These are phyloP conservation scores for Exophiala spinifera DNA, from an alignment of 2,329 filamentous ascomycete species.

Conservation along the genomic window DNA sequence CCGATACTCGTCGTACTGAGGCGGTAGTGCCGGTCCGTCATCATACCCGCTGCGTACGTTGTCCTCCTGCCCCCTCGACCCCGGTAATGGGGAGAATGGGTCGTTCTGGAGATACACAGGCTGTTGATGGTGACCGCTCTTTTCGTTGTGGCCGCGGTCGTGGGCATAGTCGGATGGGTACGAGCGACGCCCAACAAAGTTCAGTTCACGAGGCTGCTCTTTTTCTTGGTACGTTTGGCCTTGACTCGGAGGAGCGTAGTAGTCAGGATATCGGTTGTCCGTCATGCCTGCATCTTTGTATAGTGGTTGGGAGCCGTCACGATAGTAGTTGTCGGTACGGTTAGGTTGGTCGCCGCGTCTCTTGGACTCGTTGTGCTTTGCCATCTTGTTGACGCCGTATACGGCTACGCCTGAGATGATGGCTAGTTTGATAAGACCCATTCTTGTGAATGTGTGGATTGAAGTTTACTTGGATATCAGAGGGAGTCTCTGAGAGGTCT, in stretches of 20 bases:
- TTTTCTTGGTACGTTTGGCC: neutral
- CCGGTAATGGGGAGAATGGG: slow-evolving; percentile 5
- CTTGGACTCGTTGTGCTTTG: neutral
- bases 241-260: neutral
- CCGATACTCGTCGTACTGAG: neutral
- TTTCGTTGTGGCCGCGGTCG: too few relatives aligned
- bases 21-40: too few relatives aligned
- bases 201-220: slow-evolving; percentile 1
- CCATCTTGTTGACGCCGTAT: slow-evolving; percentile 12
- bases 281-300: neutral
- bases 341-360: neutral
- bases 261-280: neutral
- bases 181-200: slow-evolving; percentile 7
- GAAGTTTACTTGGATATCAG: too few relatives aligned
- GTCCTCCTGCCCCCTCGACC: too few relatives aligned
- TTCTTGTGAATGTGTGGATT: too few relatives aligned
- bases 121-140: neutral
- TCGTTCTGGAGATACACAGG: slow-evolving; percentile 4
- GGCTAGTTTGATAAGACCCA: slow-evolving; percentile 18
- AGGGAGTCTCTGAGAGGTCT: too few relatives aligned
- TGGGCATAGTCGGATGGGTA: too few relatives aligned
- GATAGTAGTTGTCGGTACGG: neutral
- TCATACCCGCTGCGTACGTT: too few relatives aligned
- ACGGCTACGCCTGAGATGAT: slow-evolving; percentile 14
- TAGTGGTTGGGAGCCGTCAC: neutral